phyloP scores from a whole-genome alignment of 495 filamentous ascomycete genomes.

The Apiosordaria backusii region DNA sequence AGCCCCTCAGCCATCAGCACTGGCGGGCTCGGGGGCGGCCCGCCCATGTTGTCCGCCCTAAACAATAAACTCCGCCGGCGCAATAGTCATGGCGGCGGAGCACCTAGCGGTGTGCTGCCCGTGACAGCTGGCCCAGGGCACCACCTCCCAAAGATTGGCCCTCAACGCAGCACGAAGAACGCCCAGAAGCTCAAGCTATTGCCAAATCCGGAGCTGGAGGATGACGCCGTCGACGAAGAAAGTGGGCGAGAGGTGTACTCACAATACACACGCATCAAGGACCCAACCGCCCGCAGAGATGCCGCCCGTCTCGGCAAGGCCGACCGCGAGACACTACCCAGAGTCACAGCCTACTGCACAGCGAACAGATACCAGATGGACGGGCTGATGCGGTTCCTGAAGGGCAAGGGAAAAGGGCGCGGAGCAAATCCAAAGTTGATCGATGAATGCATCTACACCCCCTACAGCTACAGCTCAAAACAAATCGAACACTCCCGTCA shows the following conservation, averaged over 20 bases:
- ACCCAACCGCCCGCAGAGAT: slow-evolving; percentile 88
- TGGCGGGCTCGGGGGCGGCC: slow-evolving; percentile 39
- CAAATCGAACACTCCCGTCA: slow-evolving; percentile 29
- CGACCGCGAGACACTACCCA: slow-evolving; percentile 77
- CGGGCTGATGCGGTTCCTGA: slow-evolving; percentile 80
- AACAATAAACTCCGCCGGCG: slow-evolving; percentile 83
- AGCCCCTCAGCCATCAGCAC: slow-evolving; percentile 28
- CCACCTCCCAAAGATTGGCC: slow-evolving; percentile 74
- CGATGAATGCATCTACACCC: slow-evolving; percentile 95
- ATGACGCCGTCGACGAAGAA: slow-evolving; percentile 76
- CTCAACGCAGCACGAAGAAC: slow-evolving; percentile 90
- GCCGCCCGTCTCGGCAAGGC: slow-evolving; percentile 91
- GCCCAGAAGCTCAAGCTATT: slow-evolving; percentile 94
- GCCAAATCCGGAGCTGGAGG: slow-evolving; percentile 80
- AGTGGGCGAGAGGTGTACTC: slow-evolving; percentile 94
- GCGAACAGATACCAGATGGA: slow-evolving; percentile 87
- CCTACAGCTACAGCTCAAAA: slow-evolving; percentile 66
- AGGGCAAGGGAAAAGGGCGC: slow-evolving; percentile 68
- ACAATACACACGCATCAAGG: slow-evolving; percentile 89
- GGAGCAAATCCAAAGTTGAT: slow-evolving; percentile 84
- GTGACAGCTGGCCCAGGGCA: slow-evolving; percentile 47
- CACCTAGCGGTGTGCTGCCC: slow-evolving; percentile 37
- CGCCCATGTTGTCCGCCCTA: slow-evolving; percentile 72
- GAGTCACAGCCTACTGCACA: slow-evolving; percentile 95
- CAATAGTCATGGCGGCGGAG: slow-evolving; percentile 63